Conservation (phyloP, 306 rosid species). For the Heteromeles arbutifolia region DNA sequence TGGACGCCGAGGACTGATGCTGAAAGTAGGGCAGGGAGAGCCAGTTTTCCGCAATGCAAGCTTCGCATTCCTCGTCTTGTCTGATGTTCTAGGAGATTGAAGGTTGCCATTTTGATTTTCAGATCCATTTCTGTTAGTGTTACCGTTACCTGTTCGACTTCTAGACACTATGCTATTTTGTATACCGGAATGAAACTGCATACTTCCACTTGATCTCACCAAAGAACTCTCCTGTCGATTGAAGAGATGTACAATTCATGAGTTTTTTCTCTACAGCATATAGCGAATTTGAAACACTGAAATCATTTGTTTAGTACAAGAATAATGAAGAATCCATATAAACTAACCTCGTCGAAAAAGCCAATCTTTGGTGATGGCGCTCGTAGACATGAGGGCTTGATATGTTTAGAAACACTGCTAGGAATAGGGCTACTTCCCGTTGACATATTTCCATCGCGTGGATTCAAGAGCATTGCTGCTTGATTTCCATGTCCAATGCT, state of each 20-base stretch:
- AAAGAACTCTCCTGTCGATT: slow-evolving; percentile 29
- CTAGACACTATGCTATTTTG: background rate
- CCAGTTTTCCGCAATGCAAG: background rate
- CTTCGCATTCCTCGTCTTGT: background rate
- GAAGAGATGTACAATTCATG: background rate
- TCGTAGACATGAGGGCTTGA: slow-evolving; percentile 42
- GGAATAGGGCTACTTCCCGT: slow-evolving; percentile 3
- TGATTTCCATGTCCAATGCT: background rate
- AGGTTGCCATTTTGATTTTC: slow-evolving; percentile 11
- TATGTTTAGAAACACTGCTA: slow-evolving; percentile 9
- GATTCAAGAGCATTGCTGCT: background rate
- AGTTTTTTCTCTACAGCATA: too few relatives aligned
- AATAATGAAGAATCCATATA: background rate
- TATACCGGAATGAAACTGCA: slow-evolving; percentile 2
- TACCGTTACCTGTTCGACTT: background rate
- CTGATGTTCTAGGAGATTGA: slow-evolving; percentile 6
- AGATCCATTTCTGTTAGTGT: background rate
- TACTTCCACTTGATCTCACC: background rate
- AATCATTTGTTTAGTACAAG: background rate
- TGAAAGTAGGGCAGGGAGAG: background rate
- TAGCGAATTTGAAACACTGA: background rate
- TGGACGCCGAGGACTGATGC: background rate
- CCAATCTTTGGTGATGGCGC: slow-evolving; percentile 49
- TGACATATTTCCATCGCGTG: background rate
- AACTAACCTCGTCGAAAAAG: slow-evolving; percentile 44